Conservation (phyloP, 495 filamentous ascomycete species). For the Stereocaulon alpinum region DNA sequence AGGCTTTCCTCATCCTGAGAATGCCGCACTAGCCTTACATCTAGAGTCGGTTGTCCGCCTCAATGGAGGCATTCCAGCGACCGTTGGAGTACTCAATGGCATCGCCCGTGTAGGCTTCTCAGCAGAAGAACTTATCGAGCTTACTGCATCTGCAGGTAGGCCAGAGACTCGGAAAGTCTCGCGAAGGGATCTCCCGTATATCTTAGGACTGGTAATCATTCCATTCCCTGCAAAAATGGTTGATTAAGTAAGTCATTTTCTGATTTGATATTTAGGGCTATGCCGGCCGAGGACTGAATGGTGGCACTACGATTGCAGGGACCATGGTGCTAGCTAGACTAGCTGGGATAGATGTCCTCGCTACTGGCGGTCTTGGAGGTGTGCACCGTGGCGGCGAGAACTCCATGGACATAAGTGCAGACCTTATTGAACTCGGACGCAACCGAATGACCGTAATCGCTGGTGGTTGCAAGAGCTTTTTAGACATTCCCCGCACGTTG, state of each 20-base stretch:
- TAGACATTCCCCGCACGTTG: constrained; percentile 82
- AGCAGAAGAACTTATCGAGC: constrained; percentile 54
- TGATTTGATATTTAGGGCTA: constrained; percentile 39
- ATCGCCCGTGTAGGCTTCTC: constrained; percentile 69
- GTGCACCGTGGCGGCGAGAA: constrained; percentile 85
- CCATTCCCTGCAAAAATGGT: background rate
- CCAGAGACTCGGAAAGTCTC: constrained; percentile 68
- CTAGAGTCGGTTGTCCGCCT: constrained; percentile 68
- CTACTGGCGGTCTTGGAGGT: constrained; percentile 68
- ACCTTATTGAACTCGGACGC: constrained; percentile 88
- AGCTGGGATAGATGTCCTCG: constrained; percentile 88
- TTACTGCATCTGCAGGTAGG: constrained; percentile 55
- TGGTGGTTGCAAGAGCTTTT: constrained; percentile 89
- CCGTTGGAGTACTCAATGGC: constrained; percentile 75
- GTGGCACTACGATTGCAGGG: constrained; percentile 84
- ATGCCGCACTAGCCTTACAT: constrained; percentile 54
- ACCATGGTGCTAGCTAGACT: constrained; percentile 84
- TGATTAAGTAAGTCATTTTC: background rate
- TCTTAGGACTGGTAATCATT: constrained; percentile 60
- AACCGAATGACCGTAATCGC: constrained; percentile 82
- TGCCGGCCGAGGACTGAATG: constrained; percentile 56
- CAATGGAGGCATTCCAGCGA: constrained; percentile 84
- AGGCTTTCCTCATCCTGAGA: constrained; percentile 81
- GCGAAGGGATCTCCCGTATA: constrained; percentile 70
- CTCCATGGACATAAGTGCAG: constrained; percentile 78